Evolutionary conservation across 2,329 filamentous ascomycete species (phyloP).

Genomic region (Phaeosphaeriaceae sp.): DNA sequence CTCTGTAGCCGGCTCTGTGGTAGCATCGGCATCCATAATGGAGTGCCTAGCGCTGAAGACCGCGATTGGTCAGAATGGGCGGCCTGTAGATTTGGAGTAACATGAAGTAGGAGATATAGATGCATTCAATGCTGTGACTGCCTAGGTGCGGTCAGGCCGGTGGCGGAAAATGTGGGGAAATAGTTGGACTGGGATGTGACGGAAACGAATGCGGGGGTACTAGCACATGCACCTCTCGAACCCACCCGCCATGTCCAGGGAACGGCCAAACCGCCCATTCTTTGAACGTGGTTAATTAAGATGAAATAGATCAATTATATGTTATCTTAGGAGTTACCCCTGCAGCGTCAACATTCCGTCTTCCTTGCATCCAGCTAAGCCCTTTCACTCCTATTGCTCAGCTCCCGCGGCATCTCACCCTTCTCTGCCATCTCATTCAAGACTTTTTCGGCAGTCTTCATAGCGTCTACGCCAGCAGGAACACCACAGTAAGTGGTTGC

Average conservation of each 20-base stretch:
- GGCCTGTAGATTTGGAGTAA: constrained; percentile 9
- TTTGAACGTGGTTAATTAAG: no score
- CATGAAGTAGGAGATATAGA: constrained; percentile 1
- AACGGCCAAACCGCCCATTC: background rate
- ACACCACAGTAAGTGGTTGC: constrained; percentile 61
- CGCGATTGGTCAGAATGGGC: constrained; percentile 12
- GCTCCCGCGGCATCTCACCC: constrained; percentile 47
- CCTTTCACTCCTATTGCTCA: constrained; percentile 39
- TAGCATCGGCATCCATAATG: constrained; percentile 29
- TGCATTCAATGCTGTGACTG: background rate
- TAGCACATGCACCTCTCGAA: constrained; percentile 1
- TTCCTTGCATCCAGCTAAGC: constrained; percentile 20
- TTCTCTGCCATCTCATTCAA: constrained; percentile 60
- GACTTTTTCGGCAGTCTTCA: constrained; percentile 59
- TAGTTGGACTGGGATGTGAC: constrained; percentile 1
- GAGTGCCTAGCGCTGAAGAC: constrained; percentile 9
- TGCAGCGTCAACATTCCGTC: no score
- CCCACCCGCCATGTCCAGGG: constrained; percentile 1
- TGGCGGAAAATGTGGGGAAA: constrained; percentile 3
- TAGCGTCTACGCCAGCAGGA: constrained; percentile 62
- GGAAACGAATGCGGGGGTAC: constrained; percentile 3
- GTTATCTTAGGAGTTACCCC: no score
- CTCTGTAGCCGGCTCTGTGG: constrained; percentile 19
- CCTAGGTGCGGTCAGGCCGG: background rate
- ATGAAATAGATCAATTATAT: no score